Evolutionary conservation across 1,284 basidiomycete genomes (phyloP).

Genomic region (Ceratobasidium sp.): DNA sequence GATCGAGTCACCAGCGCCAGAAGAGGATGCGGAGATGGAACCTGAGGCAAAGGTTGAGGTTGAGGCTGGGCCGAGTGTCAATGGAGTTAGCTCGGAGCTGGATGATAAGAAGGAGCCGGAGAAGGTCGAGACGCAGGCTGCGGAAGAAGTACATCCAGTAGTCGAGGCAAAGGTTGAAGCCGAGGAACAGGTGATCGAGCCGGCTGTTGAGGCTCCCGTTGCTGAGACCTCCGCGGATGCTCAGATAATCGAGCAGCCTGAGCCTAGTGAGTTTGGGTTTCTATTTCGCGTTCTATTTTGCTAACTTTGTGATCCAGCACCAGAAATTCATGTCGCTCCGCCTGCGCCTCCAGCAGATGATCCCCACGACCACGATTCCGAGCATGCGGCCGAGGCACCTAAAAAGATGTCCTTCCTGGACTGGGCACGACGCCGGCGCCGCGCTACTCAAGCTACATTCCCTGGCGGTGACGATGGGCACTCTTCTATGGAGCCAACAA

Average conservation of each 20-base stretch:
- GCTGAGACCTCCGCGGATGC: neutral
- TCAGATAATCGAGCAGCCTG: neutral
- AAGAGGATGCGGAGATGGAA: slow-evolving; percentile 18
- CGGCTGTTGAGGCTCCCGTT: neutral
- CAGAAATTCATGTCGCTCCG: too few species aligned
- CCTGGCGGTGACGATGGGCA: neutral
- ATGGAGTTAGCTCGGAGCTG: neutral
- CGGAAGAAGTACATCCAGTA: neutral
- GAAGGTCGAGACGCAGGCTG: neutral
- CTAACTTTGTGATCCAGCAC: neutral
- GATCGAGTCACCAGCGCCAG: slow-evolving; percentile 32
- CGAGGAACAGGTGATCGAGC: neutral
- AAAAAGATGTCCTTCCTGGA: slow-evolving; percentile 42
- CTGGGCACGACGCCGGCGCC: slow-evolving; percentile 36
- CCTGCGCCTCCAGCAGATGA: neutral
- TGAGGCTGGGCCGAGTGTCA: neutral
- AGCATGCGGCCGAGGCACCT: slow-evolving; percentile 16
- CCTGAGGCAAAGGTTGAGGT: neutral
- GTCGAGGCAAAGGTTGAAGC: neutral
- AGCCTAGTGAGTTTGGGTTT: neutral
- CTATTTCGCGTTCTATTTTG: neutral
- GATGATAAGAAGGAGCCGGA: neutral
- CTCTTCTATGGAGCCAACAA: neutral
- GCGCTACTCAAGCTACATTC: slow-evolving; percentile 24
- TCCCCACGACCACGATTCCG: slow-evolving; percentile 1